phyloP scores from a whole-genome alignment of 306 rosid species.

The Pterocarpus santalinus region DNA sequence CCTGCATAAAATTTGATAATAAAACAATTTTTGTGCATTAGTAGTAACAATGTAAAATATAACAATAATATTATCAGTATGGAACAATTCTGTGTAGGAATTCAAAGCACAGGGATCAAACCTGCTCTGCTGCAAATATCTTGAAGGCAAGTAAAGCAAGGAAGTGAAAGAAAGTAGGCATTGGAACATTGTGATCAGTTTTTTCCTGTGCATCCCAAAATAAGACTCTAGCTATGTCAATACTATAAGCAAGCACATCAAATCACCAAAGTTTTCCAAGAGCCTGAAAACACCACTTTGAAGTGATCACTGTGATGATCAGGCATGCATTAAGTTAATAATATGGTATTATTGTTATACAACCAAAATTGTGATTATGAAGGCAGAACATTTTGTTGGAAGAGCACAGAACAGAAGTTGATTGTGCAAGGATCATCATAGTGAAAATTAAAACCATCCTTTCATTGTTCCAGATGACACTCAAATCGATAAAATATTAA shows the following conservation, averaged over 20 bases:
- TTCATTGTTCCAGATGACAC: conserved; percentile 18
- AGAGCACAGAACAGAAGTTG: conserved; percentile 28
- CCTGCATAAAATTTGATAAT: conserved; percentile 60
- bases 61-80: conserved; percentile 4
- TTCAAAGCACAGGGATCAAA: conserved; percentile 44
- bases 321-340: conserved; percentile 11
- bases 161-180: conserved; percentile 95
- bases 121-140: conserved; percentile 94
- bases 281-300: conserved; percentile 6
- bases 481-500: conserved; percentile 33
- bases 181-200: conserved; percentile 68
- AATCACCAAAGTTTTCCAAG: not conserved
- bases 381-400: conserved; percentile 6
- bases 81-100: conserved; percentile 25
- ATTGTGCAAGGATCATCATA: conserved; percentile 31
- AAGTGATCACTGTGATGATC: conserved; percentile 32
- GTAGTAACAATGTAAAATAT: conserved; percentile 6
- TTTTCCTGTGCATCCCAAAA: conserved; percentile 62
- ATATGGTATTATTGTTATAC: conserved; percentile 15
- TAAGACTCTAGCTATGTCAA: conserved; percentile 30
- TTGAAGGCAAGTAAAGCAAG: conserved; percentile 98
- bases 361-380: conserved; percentile 13
- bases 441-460: conserved; percentile 8
- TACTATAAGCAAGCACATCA: conserved; percentile 26
- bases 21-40: conserved; percentile 20